These are phyloP conservation scores for Aspergillus alliaceus DNA, from an alignment of 2,329 filamentous ascomycete species.

Conservation along the genomic window DNA sequence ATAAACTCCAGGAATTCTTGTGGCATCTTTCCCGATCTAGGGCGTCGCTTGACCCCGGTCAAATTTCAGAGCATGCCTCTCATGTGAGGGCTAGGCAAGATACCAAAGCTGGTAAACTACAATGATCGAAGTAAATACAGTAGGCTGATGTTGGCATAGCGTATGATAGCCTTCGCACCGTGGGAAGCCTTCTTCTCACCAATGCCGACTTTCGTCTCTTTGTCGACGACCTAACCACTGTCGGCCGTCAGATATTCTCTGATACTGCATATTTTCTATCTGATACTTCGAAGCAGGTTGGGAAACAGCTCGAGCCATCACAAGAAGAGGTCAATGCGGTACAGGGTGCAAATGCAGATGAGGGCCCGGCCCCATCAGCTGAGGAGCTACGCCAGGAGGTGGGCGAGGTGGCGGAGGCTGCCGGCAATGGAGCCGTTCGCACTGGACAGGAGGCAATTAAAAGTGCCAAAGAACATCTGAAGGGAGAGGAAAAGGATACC, in stretches of 20 bases:
- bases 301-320: conserved; percentile 70
- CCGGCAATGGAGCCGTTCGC: conserved; percentile 36
- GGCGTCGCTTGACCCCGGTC: conserved; percentile 65
- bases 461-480: conserved; percentile 72
- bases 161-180: conserved; percentile 78
- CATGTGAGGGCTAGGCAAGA: conserved; percentile 68
- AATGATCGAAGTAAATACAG: not conserved
- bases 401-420: conserved; percentile 50
- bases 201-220: conserved; percentile 91
- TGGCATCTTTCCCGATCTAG: conserved; percentile 80
- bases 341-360: conserved; percentile 43
- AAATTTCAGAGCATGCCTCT: conserved; percentile 61
- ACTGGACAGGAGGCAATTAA: conserved; percentile 60
- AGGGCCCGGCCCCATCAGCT: conserved; percentile 53
- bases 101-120: conserved; percentile 61
- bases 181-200: conserved; percentile 79
- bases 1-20: conserved; percentile 88
- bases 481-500: conserved; percentile 70
- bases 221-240: conserved; percentile 72
- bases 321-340: conserved; percentile 58
- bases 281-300: conserved; percentile 71
- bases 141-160: conserved; percentile 47
- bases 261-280: conserved; percentile 82
- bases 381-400: conserved; percentile 64
- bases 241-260: conserved; percentile 80